These are phyloP conservation scores for Lanmaoa rubissima DNA, from an alignment of 768 basidiomycete genomes.

Conservation along the genomic window DNA sequence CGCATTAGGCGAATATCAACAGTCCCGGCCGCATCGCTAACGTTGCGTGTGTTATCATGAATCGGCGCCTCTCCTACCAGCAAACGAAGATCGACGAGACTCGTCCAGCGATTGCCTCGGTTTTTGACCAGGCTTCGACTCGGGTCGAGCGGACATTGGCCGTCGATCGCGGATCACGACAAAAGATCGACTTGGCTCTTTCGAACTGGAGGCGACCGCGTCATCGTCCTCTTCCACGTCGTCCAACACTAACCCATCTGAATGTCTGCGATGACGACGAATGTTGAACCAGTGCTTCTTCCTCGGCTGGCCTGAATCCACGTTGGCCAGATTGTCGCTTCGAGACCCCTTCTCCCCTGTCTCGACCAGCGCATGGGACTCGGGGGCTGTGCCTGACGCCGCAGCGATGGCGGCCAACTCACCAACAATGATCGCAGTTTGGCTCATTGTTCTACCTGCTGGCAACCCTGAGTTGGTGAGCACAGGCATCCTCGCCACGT, in stretches of 20 bases:
- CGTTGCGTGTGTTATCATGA: constrained; percentile 19
- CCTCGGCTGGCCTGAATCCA: constrained; percentile 47
- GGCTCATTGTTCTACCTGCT: constrained; percentile 74
- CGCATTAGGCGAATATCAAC: constrained; percentile 14
- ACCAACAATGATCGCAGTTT: constrained; percentile 82
- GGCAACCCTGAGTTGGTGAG: constrained; percentile 39
- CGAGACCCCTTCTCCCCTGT: constrained; percentile 15
- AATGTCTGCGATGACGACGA: constrained; percentile 56
- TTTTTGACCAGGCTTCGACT: constrained; percentile 22
- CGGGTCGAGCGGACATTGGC: constrained; percentile 35
- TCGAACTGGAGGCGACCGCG: constrained; percentile 31
- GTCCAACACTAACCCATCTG: constrained; percentile 47
- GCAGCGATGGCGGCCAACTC: constrained; percentile 34
- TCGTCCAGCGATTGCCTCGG: constrained; percentile 32
- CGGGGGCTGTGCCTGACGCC: constrained; percentile 15
- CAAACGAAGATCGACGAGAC: constrained; percentile 27
- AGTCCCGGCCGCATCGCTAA: constrained; percentile 1
- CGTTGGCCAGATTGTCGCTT: constrained; percentile 30
- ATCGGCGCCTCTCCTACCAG: constrained; percentile 27
- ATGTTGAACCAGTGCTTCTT: constrained; percentile 74
- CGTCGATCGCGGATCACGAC: constrained; percentile 64
- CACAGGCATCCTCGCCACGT: constrained; percentile 42
- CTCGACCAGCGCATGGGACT: constrained; percentile 23
- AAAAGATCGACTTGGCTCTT: constrained; percentile 53
- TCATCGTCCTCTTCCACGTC: constrained; percentile 17